Conservation (phyloP, 2,329 filamentous ascomycete genomes). For the Botrytis galanthina region DNA sequence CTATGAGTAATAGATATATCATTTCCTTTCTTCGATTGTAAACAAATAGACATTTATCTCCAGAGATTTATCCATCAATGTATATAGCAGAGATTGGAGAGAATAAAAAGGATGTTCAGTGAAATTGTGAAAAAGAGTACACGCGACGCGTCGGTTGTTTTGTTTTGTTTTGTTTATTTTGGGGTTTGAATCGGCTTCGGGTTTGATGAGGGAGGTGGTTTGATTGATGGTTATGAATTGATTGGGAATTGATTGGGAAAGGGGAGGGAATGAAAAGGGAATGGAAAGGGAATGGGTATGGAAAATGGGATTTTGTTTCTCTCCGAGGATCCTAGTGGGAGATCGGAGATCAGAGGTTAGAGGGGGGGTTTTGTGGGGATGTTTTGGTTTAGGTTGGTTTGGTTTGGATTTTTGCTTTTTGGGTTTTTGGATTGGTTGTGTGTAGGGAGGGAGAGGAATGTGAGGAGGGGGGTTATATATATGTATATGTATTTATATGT, state of each 20-base stretch:
- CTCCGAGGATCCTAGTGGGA: neutral
- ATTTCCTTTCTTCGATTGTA: neutral
- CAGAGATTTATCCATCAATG: neutral
- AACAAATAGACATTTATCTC: no score
- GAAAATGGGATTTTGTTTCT: neutral
- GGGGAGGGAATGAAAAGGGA: no score
- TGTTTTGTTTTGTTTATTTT: constrained; percentile 25
- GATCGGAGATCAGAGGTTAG: neutral
- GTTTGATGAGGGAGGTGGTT: neutral
- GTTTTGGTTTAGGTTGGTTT: no score
- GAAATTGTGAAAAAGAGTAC: neutral
- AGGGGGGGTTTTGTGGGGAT: neutral
- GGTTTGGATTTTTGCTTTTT: no score
- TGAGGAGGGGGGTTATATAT: no score
- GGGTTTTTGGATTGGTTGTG: no score
- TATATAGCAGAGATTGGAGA: neutral
- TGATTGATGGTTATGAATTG: no score
- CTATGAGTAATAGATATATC: neutral
- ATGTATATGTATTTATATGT: no score
- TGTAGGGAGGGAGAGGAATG: no score
- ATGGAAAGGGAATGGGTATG: neutral
- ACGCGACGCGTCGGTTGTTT: neutral
- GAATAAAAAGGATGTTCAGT: neutral
- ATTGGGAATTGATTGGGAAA: no score
- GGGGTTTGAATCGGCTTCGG: constrained; percentile 32